Conservation (phyloP, 768 basidiomycete genomes). For the Obba rivulosa region DNA sequence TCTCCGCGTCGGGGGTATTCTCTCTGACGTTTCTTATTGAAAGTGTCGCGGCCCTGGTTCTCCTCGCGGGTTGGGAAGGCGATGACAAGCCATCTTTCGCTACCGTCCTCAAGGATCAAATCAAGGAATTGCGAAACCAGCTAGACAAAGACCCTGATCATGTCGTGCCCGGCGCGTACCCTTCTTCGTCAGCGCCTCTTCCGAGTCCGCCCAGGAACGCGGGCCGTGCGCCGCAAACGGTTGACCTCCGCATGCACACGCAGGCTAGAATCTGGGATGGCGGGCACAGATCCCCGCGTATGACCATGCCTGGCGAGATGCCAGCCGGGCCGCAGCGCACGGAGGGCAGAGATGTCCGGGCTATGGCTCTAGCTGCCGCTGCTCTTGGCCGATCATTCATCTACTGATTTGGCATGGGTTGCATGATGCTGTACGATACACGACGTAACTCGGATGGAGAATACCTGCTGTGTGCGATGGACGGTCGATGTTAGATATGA, state of each 20-base stretch:
- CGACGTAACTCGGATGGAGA: too few species aligned
- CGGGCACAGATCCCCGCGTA: background rate
- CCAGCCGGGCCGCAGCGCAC: conserved; percentile 4
- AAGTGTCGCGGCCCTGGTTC: conserved; percentile 73
- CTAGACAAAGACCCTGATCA: conserved; percentile 42
- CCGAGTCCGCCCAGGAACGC: background rate
- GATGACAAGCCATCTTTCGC: conserved; percentile 47
- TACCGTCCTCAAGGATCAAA: conserved; percentile 47
- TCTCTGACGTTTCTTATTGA: background rate
- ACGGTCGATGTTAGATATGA: too few species aligned
- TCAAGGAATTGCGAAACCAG: conserved; percentile 59
- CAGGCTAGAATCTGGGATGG: conserved; percentile 18
- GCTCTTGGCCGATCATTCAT: conserved; percentile 15
- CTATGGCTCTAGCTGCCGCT: conserved; percentile 13
- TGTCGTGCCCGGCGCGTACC: background rate
- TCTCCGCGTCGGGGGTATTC: conserved; percentile 1
- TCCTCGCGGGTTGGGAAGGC: conserved; percentile 45
- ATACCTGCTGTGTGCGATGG: too few species aligned
- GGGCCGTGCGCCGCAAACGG: background rate
- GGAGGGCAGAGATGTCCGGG: conserved; percentile 5
- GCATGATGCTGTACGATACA: too few species aligned
- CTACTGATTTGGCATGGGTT: conserved; percentile 2
- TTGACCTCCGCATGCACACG: conserved; percentile 10
- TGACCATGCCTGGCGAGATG: conserved; percentile 20
- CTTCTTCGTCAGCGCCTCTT: background rate